phyloP scores from a whole-genome alignment of 1,284 basidiomycete genomes.

The Irpex sp. region DNA sequence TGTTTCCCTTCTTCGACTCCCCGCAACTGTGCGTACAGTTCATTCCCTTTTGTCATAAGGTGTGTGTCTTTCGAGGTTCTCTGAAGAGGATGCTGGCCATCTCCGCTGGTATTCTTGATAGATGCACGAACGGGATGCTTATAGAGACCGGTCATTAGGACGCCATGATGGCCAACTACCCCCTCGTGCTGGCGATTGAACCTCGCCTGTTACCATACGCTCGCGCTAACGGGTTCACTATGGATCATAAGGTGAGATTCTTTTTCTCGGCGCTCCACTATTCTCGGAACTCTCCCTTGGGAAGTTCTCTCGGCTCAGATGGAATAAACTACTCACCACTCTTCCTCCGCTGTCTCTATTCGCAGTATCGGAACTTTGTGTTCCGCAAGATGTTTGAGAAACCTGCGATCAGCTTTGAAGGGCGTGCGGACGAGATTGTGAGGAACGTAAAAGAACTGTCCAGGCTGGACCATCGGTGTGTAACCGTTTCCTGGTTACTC shows the following conservation, averaged over 20 bases:
- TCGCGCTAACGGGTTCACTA: conserved; percentile 64
- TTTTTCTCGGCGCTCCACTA: conserved; percentile 7
- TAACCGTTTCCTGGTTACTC: conserved; percentile 10
- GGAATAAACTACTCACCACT: too few relatives aligned
- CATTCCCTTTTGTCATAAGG: conserved; percentile 71
- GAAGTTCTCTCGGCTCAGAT: background rate
- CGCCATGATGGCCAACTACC: conserved; percentile 71
- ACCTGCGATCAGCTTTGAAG: conserved; percentile 43
- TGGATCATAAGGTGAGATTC: conserved; percentile 66
- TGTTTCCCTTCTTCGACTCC: conserved; percentile 11
- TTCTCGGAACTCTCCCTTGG: conserved; percentile 3
- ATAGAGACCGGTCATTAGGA: conserved; percentile 42
- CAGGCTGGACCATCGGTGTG: conserved; percentile 62
- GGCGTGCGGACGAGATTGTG: conserved; percentile 57
- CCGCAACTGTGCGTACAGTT: conserved; percentile 42
- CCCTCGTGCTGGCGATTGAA: conserved; percentile 69
- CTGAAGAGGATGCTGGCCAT: conserved; percentile 1
- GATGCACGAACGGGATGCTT: background rate
- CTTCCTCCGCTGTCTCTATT: background rate
- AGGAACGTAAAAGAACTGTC: conserved; percentile 65
- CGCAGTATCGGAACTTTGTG: conserved; percentile 73
- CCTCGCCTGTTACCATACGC: conserved; percentile 70
- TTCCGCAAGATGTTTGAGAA: conserved; percentile 81
- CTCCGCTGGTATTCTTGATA: background rate
- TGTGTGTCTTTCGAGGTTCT: conserved; percentile 25